Evolutionary conservation across 345 rosid genomes (phyloP).

Genomic region (Kandelia obovata): DNA sequence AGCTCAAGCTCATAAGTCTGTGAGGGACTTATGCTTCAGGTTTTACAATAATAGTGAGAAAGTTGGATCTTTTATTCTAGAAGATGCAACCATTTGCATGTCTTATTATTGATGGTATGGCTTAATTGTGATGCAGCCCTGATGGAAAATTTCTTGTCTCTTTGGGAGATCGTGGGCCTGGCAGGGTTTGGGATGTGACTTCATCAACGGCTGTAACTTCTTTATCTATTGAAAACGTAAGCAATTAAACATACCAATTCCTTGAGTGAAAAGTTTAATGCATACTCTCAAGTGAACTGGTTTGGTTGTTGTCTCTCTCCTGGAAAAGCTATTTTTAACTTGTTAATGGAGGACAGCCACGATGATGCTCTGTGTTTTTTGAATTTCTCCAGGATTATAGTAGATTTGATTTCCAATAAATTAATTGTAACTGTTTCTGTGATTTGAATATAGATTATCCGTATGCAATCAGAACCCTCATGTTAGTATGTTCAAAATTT

Average conservation of each 20-base stretch:
- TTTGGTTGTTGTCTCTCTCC: not conserved
- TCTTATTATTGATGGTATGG: slow-evolving; percentile 16
- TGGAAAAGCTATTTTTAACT: not conserved
- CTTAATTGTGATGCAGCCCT: slow-evolving; percentile 45
- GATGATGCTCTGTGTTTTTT: not conserved
- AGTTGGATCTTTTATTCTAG: slow-evolving; percentile 14
- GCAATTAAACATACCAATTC: slow-evolving; percentile 13
- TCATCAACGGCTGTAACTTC: slow-evolving; percentile 54
- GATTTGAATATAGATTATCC: not conserved
- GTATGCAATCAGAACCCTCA: not conserved
- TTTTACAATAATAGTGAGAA: slow-evolving; percentile 17
- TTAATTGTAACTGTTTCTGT: not conserved
- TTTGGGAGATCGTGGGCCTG: slow-evolving; percentile 62
- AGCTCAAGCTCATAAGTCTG: slow-evolving; percentile 58
- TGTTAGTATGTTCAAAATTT: not conserved
- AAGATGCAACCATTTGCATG: slow-evolving; percentile 7
- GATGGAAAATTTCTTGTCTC: slow-evolving; percentile 83
- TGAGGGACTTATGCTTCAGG: slow-evolving; percentile 83
- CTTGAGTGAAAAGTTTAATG: not conserved
- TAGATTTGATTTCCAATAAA: not conserved
- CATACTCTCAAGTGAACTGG: not conserved
- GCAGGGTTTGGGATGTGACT: slow-evolving; percentile 83
- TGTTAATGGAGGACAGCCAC: not conserved
- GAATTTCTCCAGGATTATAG: not conserved
- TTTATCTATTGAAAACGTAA: slow-evolving; percentile 63